Evolutionary conservation across 768 basidiomycete genomes (phyloP).

Genomic region (Termitomyces sp.): DNA sequence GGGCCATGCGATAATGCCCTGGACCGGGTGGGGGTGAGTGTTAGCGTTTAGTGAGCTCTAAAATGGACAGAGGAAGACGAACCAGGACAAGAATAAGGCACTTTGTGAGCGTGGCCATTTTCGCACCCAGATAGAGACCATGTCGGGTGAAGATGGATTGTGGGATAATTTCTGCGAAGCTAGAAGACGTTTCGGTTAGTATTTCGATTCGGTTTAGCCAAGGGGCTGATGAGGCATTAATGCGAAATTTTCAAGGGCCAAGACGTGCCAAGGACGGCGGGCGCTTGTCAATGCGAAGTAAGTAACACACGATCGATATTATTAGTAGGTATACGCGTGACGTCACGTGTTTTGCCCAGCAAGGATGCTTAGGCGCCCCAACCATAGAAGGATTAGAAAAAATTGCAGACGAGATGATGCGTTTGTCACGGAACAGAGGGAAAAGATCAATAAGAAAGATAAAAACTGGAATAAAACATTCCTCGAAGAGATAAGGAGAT

Average conservation of each 20-base stretch:
- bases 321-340: not conserved
- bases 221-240: not conserved
- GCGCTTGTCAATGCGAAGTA: not conserved
- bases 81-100: constrained; percentile 67
- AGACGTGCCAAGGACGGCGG: not conserved
- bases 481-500: not conserved
- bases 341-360: not conserved
- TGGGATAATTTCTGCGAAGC: constrained; percentile 89
- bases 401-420: not conserved
- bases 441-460: not conserved
- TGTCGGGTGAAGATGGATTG: constrained; percentile 90
- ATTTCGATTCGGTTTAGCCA: not conserved
- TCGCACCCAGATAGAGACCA: constrained; percentile 83
- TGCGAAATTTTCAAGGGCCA: not conserved
- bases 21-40: not conserved
- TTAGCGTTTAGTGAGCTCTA: not conserved
- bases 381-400: not conserved
- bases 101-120: constrained; percentile 65
- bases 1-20: constrained; percentile 81
- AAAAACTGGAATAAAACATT: not conserved
- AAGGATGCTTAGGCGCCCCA: not conserved
- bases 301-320: not conserved
- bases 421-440: not conserved
- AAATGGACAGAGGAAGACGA: constrained; percentile 12
- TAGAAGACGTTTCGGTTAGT: constrained; percentile 18